Evolutionary conservation across 1,284 basidiomycete genomes (phyloP), one percentile per base, ranked within the genome.

Genomic region (Pascua guehoae): DNA sequence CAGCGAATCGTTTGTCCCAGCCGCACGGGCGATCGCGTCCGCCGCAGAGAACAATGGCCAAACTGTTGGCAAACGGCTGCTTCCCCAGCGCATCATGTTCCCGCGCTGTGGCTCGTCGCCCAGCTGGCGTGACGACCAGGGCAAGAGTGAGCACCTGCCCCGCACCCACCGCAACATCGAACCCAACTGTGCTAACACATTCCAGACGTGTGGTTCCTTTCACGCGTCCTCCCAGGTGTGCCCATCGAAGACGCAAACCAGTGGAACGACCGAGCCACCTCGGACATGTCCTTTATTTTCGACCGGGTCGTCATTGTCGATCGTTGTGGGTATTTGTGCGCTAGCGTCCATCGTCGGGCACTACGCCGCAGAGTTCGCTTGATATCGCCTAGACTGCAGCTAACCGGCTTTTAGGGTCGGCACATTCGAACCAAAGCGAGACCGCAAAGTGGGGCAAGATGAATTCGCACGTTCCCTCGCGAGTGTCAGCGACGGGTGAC

Each of bases 271-370:
- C 56, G 68, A 14, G 62, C 63, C 7, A 51, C 49, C 0, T 59
- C 60, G 10, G 71, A 68, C n/a, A 45, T 72, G 16, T 54, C 65
- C 0, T 56, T 69, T n/a, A 49, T 75, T 5, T 63, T 75, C 14
- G 75, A 77, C 44, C 63, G 63, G 38, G 66, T 68, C 8, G 71
- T 77, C 15, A 70, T 77, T 39, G 66, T 77, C 9, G 75, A 77
- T 57, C 66, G 75, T 38, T 66, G 74, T 71, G 44, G 55, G 71
- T 66, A 32, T 32, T 32, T 32, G 24, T 32, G 24, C 11, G n/a
- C 15, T 32, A 15, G 14, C 47, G 24, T 3, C 24, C 24, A 4
- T 4, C 24, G 7, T 32, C 24, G 24, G 24, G 24, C 24, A 7
- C 24, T 32, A 32, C 24, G 24, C 24, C 24, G 24, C 4, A 7